Conservation (phyloP, 108 stramenopile species). For the Pseudonitzschia delicatissima region DNA sequence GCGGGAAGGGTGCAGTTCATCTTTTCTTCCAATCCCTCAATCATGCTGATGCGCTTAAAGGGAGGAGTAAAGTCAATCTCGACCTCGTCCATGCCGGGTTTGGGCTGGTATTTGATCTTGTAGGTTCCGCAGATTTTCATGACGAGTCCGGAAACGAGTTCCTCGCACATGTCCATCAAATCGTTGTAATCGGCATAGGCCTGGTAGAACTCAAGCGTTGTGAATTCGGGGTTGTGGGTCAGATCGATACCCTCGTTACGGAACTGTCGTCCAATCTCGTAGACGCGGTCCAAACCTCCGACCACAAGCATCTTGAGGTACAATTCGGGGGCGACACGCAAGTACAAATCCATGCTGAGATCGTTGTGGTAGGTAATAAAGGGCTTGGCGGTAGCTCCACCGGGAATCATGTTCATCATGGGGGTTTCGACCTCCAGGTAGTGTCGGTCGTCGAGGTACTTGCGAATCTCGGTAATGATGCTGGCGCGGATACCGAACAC, state of each 20-base stretch:
- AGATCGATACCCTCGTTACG: constrained; percentile 99
- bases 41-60: constrained; percentile 96
- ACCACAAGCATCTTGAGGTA: constrained; percentile 98
- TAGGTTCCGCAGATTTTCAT: constrained; percentile 91
- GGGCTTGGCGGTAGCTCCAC: constrained; percentile 97
- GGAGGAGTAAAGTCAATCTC: constrained; percentile 98
- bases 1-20: constrained; percentile 84
- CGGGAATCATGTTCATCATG: constrained; percentile 99
- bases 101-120: constrained; percentile 95
- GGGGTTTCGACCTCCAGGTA: constrained; percentile 99
- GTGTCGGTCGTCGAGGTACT: constrained; percentile 91
- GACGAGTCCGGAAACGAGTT: constrained; percentile 94
- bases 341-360: constrained; percentile 90
- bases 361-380: constrained; percentile 99
- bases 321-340: constrained; percentile 96
- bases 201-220: constrained; percentile 98
- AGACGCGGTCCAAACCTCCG: constrained; percentile 98
- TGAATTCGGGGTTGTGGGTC: constrained; percentile 99
- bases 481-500: constrained; percentile 87
- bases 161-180: constrained; percentile 97
- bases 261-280: constrained; percentile 99
- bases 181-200: constrained; percentile 99
- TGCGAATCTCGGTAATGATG: constrained; percentile 92
- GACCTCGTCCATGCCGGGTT: constrained; percentile 83
- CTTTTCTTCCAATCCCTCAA: constrained; percentile 92